Percentiles rank a stretch among this genome's conserved stretches.
phyloP scores from a whole-genome alignment of 2,329 filamentous ascomycete species.

The Fusarium praegraminearum region DNA sequence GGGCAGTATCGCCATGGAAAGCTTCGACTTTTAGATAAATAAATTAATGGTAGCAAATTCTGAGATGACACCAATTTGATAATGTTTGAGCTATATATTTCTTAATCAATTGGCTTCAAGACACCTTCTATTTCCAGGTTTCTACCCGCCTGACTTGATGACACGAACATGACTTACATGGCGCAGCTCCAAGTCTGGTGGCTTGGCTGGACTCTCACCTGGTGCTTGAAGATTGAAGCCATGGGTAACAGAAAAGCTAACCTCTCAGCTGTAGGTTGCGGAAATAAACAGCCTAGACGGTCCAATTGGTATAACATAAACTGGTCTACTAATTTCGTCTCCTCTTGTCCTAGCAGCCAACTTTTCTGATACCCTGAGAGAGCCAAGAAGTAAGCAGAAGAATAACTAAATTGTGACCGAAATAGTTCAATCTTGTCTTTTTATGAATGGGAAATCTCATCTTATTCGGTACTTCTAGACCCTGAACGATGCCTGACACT shows the following conservation, averaged over 20 bases:
- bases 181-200: conserved; percentile 11
- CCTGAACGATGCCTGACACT: neutral
- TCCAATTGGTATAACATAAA: too few relatives aligned
- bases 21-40: neutral
- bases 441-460: neutral
- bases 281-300: too few relatives aligned
- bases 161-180: neutral
- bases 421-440: conserved; percentile 5
- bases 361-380: too few relatives aligned
- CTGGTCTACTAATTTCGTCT: too few relatives aligned
- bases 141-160: neutral
- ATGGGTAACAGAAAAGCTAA: too few relatives aligned
- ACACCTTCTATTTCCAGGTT: neutral
- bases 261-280: too few relatives aligned
- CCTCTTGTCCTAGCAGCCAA: too few relatives aligned
- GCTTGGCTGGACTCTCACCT: neutral
- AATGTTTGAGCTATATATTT: neutral
- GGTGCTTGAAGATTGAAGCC: neutral
- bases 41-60: neutral
- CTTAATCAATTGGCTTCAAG: neutral
- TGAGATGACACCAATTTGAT: neutral
- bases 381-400: neutral
- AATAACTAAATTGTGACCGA: neutral
- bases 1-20: conserved; percentile 21
- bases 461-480: neutral